phyloP scores from a whole-genome alignment of 768 basidiomycete species.

The Boletellus sp. region DNA sequence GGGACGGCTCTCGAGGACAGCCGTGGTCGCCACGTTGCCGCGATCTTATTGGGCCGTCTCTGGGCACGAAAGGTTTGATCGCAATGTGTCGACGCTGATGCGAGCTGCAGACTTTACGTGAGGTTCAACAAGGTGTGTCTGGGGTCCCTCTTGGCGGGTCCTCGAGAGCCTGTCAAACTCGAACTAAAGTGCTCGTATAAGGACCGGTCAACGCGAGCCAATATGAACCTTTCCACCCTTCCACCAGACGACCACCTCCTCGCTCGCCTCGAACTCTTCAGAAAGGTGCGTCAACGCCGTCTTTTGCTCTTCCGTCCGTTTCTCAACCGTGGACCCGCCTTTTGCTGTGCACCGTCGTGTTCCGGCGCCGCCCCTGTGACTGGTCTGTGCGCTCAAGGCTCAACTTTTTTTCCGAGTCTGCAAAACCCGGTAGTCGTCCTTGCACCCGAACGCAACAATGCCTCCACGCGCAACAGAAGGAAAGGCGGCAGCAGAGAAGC shows the following conservation, averaged over 20 bases:
- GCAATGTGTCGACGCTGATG: not conserved
- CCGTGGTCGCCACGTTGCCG: slow-evolving; percentile 7
- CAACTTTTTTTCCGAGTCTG: slow-evolving; percentile 14
- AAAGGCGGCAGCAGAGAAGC: slow-evolving; percentile 44
- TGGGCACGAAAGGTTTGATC: slow-evolving; percentile 1
- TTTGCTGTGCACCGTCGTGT: slow-evolving; percentile 2
- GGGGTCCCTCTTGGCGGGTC: slow-evolving; percentile 27
- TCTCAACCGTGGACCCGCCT: slow-evolving; percentile 6
- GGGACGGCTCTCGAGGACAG: not conserved
- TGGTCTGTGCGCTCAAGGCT: slow-evolving; percentile 27
- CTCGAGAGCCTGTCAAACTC: slow-evolving; percentile 22
- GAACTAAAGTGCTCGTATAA: slow-evolving; percentile 45
- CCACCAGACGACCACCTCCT: slow-evolving; percentile 33
- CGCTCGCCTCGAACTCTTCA: slow-evolving; percentile 7
- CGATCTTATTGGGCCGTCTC: not conserved
- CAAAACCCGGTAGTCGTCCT: slow-evolving; percentile 9
- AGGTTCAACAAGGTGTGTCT: slow-evolving; percentile 18
- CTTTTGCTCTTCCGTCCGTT: not conserved
- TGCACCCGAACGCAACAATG: slow-evolving; percentile 32
- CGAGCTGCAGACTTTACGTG: slow-evolving; percentile 14
- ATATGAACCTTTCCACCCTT: slow-evolving; percentile 48
- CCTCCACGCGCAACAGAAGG: slow-evolving; percentile 38
- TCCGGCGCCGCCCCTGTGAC: slow-evolving; percentile 28
- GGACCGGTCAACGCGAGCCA: slow-evolving; percentile 51
- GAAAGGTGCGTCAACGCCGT: slow-evolving; percentile 8